Evolutionary conservation across 495 filamentous ascomycete species (phyloP), one percentile per base, ranked within the genome.

Genomic region (Neurospora sp.): DNA sequence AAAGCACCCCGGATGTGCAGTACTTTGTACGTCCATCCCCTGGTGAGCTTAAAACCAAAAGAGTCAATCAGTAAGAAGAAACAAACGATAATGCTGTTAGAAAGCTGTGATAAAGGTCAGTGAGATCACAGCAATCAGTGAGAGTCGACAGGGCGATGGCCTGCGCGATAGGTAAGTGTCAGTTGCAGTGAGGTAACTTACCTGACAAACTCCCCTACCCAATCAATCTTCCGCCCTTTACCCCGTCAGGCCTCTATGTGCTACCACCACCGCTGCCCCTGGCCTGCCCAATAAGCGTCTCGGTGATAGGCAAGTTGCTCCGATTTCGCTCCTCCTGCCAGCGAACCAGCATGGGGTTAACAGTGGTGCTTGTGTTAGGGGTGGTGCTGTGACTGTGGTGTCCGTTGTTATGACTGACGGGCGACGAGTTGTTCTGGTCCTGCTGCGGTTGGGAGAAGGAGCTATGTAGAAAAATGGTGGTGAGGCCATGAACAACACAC

Each of bases 231-330:
- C 53, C 53, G 31, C 53, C 22, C 14, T 1, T 66, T 1, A 35
- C 18, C 14, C 27, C 27, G 14, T 18, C 53, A 35, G 14, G 27
- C 14, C 53, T 37, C 27, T 68, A 70, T 71, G 12, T 71, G 8
- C 70, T 59, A 66, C 53, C 27, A 66, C 27, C 7, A 3, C 53
- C 27, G 27, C 27, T 35, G 1, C 31, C 1, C 27, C 0, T 66
- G 53, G 53, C 6, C 53, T 66, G 53, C 8, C 53, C 27, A 66
- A 76, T 69, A 46, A 81, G 75, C 10, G 74, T 79, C 76, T 85
- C 83, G 73, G 61, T 82, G 71, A 84, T 78, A 66, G 83, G 78
- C 59, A 85, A 80, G n/a, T 82, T 81, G 20, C 73, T 77, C 10
- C 75, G 79, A 44, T 77, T 71, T 31, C 77, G 78, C 73, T 85